Conservation (phyloP, 768 basidiomycete genomes). For the Amyloporia xantha region DNA sequence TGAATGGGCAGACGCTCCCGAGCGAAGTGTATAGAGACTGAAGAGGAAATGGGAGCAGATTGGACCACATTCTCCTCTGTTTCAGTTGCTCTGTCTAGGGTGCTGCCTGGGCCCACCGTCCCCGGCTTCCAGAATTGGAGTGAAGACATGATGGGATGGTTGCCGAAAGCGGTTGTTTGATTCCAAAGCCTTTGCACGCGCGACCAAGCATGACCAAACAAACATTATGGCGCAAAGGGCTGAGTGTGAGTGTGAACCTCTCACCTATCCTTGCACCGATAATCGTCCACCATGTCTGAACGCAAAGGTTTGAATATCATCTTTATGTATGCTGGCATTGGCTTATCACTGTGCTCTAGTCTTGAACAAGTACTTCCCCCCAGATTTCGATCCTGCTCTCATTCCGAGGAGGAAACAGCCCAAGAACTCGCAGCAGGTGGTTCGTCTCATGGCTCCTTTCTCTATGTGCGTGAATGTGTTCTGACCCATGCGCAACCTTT, state of each 20-base stretch:
- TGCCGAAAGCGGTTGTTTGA: constrained; percentile 2
- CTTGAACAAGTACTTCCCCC: constrained; percentile 93
- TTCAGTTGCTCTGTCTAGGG: constrained; percentile 77
- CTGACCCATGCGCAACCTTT: no score
- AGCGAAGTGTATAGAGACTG: constrained; percentile 64
- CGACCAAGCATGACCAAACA: constrained; percentile 4
- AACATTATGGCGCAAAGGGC: background rate
- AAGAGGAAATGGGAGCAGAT: constrained; percentile 49
- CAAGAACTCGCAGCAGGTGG: constrained; percentile 94
- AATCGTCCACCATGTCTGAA: constrained; percentile 59
- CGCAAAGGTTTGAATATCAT: constrained; percentile 54
- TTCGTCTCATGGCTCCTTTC: constrained; percentile 99
- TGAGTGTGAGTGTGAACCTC: background rate
- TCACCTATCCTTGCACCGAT: background rate
- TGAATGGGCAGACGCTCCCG: constrained; percentile 83
- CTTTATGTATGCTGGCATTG: background rate
- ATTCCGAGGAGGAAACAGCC: constrained; percentile 87
- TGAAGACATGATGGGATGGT: constrained; percentile 33
- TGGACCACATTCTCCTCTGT: constrained; percentile 66
- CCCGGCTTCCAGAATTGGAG: constrained; percentile 90
- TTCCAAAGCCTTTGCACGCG: constrained; percentile 7
- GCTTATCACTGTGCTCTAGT: constrained; percentile 36
- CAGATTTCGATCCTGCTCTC: constrained; percentile 96
- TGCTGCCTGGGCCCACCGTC: constrained; percentile 76
- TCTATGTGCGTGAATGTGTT: constrained; percentile 66